Conservation (phyloP, 176 grass and related monocot species). For the Cenchrus purpureus region DNA sequence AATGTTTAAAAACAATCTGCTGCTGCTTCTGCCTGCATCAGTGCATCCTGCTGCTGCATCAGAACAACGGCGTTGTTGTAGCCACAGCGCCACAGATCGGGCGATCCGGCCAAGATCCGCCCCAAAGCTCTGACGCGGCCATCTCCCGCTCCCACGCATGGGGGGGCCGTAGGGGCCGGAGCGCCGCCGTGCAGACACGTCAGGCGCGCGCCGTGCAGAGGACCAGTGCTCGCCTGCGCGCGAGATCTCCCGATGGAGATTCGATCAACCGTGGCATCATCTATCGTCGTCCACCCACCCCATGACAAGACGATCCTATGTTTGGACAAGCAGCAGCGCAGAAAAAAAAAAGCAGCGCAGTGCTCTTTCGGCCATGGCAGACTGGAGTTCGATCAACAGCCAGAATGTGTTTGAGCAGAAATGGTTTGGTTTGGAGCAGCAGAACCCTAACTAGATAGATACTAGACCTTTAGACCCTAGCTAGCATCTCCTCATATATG, state of each 20-base stretch:
- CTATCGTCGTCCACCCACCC: not conserved
- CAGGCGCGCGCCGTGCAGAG: not conserved
- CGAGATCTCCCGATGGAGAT: constrained; percentile 31
- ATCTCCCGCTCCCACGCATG: not conserved
- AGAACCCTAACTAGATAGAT: not conserved
- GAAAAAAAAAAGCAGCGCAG: not conserved
- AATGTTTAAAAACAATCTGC: too few species aligned
- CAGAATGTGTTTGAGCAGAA: constrained; percentile 1
- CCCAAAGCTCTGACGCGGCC: not conserved
- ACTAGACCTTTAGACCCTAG: not conserved
- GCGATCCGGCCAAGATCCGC: constrained; percentile 49
- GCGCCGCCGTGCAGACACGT: constrained; percentile 45
- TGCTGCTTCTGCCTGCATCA: not conserved
- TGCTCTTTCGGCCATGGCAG: constrained; percentile 31
- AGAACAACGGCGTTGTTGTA: not conserved
- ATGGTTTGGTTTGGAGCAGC: not conserved
- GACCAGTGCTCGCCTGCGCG: not conserved
- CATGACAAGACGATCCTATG: constrained; percentile 20
- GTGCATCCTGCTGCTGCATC: not conserved
- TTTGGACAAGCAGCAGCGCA: not conserved
- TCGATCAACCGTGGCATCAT: constrained; percentile 24
- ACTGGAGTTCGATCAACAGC: constrained; percentile 4
- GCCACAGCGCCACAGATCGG: constrained; percentile 46
- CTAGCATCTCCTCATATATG: too few species aligned
- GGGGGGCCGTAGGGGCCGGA: constrained; percentile 49